These are phyloP conservation scores for Coriolopsis trogii DNA, from an alignment of 1,284 basidiomycete species.

Conservation along the genomic window DNA sequence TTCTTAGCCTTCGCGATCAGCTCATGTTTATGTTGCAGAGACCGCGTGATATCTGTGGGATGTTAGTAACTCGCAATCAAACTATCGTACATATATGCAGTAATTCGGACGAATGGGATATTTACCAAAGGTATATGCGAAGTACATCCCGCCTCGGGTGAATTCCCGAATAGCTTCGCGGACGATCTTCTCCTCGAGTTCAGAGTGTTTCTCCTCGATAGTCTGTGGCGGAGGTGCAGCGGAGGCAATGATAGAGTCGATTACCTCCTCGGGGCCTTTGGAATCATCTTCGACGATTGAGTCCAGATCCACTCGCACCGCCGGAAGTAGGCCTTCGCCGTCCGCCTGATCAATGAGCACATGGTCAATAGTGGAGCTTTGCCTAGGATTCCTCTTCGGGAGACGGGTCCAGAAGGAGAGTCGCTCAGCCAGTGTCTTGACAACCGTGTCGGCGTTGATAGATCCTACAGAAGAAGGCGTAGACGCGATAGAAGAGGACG, in stretches of 20 bases:
- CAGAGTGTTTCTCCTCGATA: constrained; percentile 64
- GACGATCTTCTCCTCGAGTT: constrained; percentile 79
- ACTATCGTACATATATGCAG: no score
- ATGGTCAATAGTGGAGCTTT: constrained; percentile 11
- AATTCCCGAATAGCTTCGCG: constrained; percentile 72
- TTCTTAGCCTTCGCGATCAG: constrained; percentile 56
- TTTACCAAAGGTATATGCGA: constrained; percentile 76
- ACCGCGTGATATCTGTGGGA: constrained; percentile 70
- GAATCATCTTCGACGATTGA: constrained; percentile 50
- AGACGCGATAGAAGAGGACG: constrained; percentile 46
- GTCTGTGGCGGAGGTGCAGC: constrained; percentile 62
- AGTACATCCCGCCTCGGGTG: constrained; percentile 80
- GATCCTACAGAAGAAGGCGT: constrained; percentile 56
- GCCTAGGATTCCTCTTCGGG: constrained; percentile 41
- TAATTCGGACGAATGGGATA: neutral
- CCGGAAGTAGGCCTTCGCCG: constrained; percentile 25
- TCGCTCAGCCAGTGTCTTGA: constrained; percentile 62
- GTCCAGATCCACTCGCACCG: constrained; percentile 48
- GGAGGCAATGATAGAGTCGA: constrained; percentile 57
- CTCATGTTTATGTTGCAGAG: constrained; percentile 79
- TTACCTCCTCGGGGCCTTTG: constrained; percentile 50
- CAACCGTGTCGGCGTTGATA: constrained; percentile 50
- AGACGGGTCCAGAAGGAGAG: constrained; percentile 74
- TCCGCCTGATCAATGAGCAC: constrained; percentile 24
- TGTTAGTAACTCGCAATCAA: no score